Percentiles rank a stretch among this genome's conserved stretches.
Conservation (phyloP, 2,329 filamentous ascomycete species). For the Sphaceloma murrayae region DNA sequence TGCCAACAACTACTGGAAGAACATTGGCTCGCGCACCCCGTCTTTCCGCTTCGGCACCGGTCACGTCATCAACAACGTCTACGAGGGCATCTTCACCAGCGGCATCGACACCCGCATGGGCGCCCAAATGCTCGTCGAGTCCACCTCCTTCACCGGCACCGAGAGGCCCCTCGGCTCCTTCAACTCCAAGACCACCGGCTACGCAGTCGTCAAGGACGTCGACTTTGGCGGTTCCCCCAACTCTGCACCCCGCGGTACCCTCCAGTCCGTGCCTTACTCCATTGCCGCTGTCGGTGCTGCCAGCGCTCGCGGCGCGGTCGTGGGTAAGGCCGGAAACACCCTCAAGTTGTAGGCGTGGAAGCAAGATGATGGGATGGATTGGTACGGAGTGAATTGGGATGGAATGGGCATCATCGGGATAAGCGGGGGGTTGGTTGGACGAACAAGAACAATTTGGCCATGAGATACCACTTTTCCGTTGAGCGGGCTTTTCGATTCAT, state of each 20-base stretch:
- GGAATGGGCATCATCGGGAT: too few relatives aligned
- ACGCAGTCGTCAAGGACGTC: conserved; percentile 31
- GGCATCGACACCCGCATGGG: conserved; percentile 36
- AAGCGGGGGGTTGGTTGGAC: too few relatives aligned
- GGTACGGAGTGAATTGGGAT: neutral
- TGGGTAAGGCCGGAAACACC: conserved; percentile 33
- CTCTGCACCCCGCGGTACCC: conserved; percentile 27
- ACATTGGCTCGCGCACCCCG: conserved; percentile 55
- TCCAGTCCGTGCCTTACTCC: conserved; percentile 30
- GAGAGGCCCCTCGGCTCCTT: conserved; percentile 31
- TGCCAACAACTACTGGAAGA: conserved; percentile 56
- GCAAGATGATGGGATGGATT: neutral
- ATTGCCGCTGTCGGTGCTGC: conserved; percentile 28
- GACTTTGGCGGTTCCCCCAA: conserved; percentile 31
- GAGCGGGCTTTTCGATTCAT: conserved; percentile 10
- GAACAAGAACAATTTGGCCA: neutral
- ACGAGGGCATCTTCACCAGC: conserved; percentile 29
- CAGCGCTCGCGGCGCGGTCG: conserved; percentile 32
- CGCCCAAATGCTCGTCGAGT: conserved; percentile 36
- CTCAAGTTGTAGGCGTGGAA: conserved; percentile 24
- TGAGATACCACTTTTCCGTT: neutral
- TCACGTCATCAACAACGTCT: conserved; percentile 48
- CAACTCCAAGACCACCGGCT: conserved; percentile 28
- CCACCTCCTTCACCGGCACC: conserved; percentile 30
- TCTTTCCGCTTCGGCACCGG: conserved; percentile 57